Evolutionary conservation across 1,284 basidiomycete genomes (phyloP).

Genomic region (Ustilago bromivora): DNA sequence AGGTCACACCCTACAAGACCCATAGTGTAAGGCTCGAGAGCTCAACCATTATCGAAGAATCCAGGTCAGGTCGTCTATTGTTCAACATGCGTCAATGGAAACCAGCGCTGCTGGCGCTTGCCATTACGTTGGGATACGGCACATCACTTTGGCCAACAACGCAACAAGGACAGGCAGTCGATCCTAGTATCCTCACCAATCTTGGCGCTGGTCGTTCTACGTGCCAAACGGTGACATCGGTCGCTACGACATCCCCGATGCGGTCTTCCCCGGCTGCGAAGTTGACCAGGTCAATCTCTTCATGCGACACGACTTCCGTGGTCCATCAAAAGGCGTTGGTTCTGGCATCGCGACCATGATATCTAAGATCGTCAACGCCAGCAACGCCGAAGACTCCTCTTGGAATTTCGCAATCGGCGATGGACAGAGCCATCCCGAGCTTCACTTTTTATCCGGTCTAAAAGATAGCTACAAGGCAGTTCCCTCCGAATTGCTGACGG

Average conservation of each 20-base stretch:
- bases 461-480: conserved; percentile 22
- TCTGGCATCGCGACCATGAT: conserved; percentile 25
- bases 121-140: conserved; percentile 22
- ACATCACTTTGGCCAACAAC: conserved; percentile 24
- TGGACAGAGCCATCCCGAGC: conserved; percentile 20
- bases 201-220: conserved; percentile 39
- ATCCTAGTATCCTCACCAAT: conserved; percentile 20
- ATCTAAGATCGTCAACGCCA: conserved; percentile 23
- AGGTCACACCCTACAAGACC: too few relatives aligned
- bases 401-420: conserved; percentile 16
- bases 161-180: conserved; percentile 17
- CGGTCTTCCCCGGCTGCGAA: conserved; percentile 11
- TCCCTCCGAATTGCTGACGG: conserved; percentile 25
- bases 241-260: conserved; percentile 14
- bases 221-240: conserved; percentile 18
- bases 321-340: conserved; percentile 27
- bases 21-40: too few relatives aligned
- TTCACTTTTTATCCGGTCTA: conserved; percentile 15
- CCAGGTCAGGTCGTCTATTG: background rate
- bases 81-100: conserved; percentile 20
- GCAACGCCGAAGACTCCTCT: conserved; percentile 7
- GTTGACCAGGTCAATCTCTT: conserved; percentile 29
- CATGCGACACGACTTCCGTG: conserved; percentile 36
- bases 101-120: conserved; percentile 19
- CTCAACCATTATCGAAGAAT: too few relatives aligned